A percentile compares a stretch with the other conserved stretches of the same genome.
Conservation (phyloP, 495 filamentous ascomycete species). For the Neurospora sp. region DNA sequence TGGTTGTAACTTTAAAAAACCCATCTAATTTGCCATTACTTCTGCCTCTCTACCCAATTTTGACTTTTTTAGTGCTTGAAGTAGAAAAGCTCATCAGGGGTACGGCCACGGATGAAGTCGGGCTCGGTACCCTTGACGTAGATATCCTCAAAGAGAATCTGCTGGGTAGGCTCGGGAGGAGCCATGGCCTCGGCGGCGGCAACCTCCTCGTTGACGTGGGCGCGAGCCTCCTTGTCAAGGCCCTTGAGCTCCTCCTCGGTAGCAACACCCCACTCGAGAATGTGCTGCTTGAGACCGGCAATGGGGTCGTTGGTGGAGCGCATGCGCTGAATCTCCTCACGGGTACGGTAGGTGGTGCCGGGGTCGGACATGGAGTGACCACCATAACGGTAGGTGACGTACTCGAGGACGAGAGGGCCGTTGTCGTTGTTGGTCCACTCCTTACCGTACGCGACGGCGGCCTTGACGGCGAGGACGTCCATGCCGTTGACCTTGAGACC, state of each 20-base stretch:
- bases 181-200: conserved; percentile 79
- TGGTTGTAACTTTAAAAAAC: neutral
- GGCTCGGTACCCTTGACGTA: conserved; percentile 91
- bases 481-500: conserved; percentile 99
- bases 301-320: conserved; percentile 97
- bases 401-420: conserved; percentile 92
- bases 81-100: conserved; percentile 89
- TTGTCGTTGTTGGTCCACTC: conserved; percentile 69
- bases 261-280: conserved; percentile 87
- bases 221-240: conserved; percentile 85
- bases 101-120: conserved; percentile 78
- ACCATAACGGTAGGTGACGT: conserved; percentile 98
- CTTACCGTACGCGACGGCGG: conserved; percentile 86
- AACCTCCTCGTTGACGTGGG: conserved; percentile 80
- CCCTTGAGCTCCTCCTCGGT: conserved; percentile 94
- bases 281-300: conserved; percentile 93
- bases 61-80: conserved; percentile 30
- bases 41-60: neutral
- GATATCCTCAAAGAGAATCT: conserved; percentile 92
- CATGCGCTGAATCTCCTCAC: conserved; percentile 99
- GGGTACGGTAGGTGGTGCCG: conserved; percentile 96
- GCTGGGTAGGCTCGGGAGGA: conserved; percentile 59
- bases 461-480: conserved; percentile 97
- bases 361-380: conserved; percentile 99
- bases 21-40: neutral